Base-by-base conservation (phyloP, 75 land plant species). In the Adiantum capillusveneris region DNA sequence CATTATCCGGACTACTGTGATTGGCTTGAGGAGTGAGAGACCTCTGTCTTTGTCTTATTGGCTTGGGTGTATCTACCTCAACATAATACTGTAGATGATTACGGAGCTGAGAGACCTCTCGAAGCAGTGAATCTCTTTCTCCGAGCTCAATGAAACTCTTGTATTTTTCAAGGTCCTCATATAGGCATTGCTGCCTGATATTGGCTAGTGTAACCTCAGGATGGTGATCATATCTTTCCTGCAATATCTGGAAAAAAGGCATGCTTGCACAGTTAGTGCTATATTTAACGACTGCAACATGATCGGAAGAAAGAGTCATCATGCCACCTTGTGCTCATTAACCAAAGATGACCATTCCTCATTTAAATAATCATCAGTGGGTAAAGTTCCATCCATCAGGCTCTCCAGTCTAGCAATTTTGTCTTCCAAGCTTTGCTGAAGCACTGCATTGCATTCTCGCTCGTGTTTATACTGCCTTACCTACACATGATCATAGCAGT, bases 391-490 rank as follows among this genome's bases (percentile, higher is more conserved):
- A 73, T 79, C 91, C 92, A 90, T 87, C 7, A 90, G 88, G 62
- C 75, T 68, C 62, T 90, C 96, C 42, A 90, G 81, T 27, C 96
- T 82, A 51, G 58, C 56, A 63, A 90, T 87, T 56, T 90, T 90
- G 53, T 87, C 92, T 48, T 90, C 96, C 29, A 87, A 67, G 37
- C 79, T 77, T 62, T 87, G 85, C 51, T 75, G 81, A 48, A 87
- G 69, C 2, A 84, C 74, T 0, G 81, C 63, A 72, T 75, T 84
- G 73, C 96, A 87, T 55, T 90, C 96, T 22, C 96, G 75, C 58
- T 90, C 96, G 59, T 90, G 87, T 72, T 77, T 87, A 66, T 90
- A 90, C 57, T 90, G 96, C 36, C 85, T 80, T 24, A 87, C 71
- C 96, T 90, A 74, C 61, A 74, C 25, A 27, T 17, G 19, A 53